phyloP scores from a whole-genome alignment of 306 rosid genomes.

The Casuarina equisetifolia region DNA sequence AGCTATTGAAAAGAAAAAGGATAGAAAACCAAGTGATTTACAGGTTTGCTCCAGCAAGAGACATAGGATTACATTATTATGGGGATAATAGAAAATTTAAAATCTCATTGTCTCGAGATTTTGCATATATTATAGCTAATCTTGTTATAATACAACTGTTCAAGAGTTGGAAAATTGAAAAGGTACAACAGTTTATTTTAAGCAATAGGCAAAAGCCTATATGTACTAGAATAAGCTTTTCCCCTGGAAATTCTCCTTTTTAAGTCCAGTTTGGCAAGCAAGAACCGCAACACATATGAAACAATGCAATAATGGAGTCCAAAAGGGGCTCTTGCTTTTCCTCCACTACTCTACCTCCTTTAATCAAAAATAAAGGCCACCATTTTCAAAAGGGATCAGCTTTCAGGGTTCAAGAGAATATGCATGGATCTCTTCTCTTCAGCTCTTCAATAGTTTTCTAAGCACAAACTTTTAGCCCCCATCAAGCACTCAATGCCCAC shows the following conservation, averaged over 20 bases:
- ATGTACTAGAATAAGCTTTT: conserved; percentile 42
- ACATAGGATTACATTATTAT: background rate
- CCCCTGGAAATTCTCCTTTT: conserved; percentile 42
- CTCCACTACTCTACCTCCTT: conserved; percentile 57
- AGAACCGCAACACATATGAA: conserved; percentile 41
- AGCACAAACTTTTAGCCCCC: conserved; percentile 52
- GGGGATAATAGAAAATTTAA: background rate
- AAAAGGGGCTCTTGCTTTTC: conserved; percentile 56
- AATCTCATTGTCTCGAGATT: conserved; percentile 15
- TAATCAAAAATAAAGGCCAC: conserved; percentile 50
- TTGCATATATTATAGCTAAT: conserved; percentile 32
- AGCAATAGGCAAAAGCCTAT: conserved; percentile 33
- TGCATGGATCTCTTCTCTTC: conserved; percentile 56
- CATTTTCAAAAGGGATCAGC: conserved; percentile 55
- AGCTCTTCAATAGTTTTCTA: conserved; percentile 36
- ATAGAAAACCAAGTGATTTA: background rate
- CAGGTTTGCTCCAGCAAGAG: background rate
- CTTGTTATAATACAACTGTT: conserved; percentile 19
- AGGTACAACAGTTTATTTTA: conserved; percentile 23
- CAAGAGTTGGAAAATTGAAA: conserved; percentile 30
- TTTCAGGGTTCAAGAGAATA: conserved; percentile 78
- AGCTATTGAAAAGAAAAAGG: background rate
- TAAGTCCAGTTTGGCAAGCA: conserved; percentile 56
- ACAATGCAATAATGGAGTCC: conserved; percentile 69
- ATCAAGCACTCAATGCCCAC: conserved; percentile 50